Percentiles rank a stretch among this genome's conserved stretches.
These are phyloP conservation scores for Cryptococcus jaspeensis DNA, from an alignment of 1,284 basidiomycete species.

Conservation along the genomic window DNA sequence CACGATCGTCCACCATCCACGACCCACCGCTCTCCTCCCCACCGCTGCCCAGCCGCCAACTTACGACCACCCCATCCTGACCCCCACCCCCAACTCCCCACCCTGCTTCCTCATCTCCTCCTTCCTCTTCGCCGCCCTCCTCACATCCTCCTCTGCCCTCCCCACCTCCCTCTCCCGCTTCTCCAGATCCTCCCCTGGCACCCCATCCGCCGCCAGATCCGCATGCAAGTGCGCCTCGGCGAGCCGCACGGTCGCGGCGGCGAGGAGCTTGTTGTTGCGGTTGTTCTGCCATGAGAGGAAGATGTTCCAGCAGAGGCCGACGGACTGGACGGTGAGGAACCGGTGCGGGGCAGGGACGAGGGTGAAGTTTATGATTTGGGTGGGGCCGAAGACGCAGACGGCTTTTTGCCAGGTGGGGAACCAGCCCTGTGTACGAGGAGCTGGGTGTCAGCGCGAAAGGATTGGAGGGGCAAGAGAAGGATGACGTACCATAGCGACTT, in stretches of 20 bases:
- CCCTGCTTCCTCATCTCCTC: constrained; percentile 31
- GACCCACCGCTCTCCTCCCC: neutral
- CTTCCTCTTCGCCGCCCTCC: constrained; percentile 21
- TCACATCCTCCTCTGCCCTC: constrained; percentile 18
- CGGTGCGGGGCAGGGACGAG: constrained; percentile 75
- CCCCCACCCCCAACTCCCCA: constrained; percentile 34
- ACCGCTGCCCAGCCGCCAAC: neutral
- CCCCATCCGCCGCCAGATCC: neutral
- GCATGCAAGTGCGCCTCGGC: constrained; percentile 26
- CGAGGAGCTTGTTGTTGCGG: constrained; percentile 35
- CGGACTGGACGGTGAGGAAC: constrained; percentile 71
- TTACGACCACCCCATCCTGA: constrained; percentile 37
- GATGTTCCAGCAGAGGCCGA: constrained; percentile 75
- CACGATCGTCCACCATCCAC: too few relatives aligned
- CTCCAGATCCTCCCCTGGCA: constrained; percentile 6
- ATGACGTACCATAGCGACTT: constrained; percentile 36
- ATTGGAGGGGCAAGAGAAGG: neutral
- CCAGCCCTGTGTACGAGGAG: constrained; percentile 28
- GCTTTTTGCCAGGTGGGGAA: constrained; percentile 39
- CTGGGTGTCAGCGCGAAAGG: neutral
- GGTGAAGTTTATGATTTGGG: constrained; percentile 77
- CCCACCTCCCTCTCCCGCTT: constrained; percentile 16
- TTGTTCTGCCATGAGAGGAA: constrained; percentile 43
- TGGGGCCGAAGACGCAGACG: constrained; percentile 67
- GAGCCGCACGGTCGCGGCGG: constrained; percentile 16